A percentile compares a stretch with the other conserved stretches of the same genome.
Evolutionary conservation across 352 stramenopile genomes (phyloP).

Genomic region (Peronospora belbahrii): DNA sequence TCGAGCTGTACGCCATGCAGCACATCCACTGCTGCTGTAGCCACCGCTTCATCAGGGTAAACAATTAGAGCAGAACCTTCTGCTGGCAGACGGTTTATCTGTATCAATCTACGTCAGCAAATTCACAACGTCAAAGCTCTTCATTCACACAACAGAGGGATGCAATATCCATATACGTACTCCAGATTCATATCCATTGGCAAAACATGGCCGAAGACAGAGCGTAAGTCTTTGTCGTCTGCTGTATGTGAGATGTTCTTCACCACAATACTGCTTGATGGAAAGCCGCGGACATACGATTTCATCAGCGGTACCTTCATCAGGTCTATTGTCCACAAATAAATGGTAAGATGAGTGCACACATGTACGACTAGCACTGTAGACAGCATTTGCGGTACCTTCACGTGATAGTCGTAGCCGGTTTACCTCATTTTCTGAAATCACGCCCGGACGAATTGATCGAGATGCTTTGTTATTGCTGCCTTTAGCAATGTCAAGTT

Average conservation of each 20-base stretch:
- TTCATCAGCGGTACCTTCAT: conserved; percentile 27
- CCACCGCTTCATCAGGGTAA: conserved; percentile 26
- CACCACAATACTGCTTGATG: conserved; percentile 27
- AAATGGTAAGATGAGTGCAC: not conserved
- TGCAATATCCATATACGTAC: conserved; percentile 18
- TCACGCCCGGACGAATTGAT: conserved; percentile 36
- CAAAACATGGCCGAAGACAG: conserved; percentile 50
- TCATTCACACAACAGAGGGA: not conserved
- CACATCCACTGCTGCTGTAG: conserved; percentile 32
- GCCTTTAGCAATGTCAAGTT: conserved; percentile 5
- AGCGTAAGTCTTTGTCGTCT: conserved; percentile 48
- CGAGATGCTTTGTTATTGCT: not conserved
- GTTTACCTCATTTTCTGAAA: conserved; percentile 49
- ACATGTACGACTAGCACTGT: not conserved
- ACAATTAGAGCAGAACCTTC: conserved; percentile 12
- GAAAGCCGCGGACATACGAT: conserved; percentile 27
- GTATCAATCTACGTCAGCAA: conserved; percentile 13
- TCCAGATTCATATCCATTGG: conserved; percentile 26
- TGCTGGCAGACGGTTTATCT: conserved; percentile 7
- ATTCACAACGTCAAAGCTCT: not conserved
- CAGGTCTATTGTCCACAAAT: conserved; percentile 25
- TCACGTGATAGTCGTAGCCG: conserved; percentile 23
- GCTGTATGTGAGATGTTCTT: conserved; percentile 35
- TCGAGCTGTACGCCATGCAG: conserved; percentile 50
- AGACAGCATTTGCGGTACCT: conserved; percentile 20